phyloP scores from a whole-genome alignment of 768 basidiomycete genomes.

The Fibroporia radiculosa region DNA sequence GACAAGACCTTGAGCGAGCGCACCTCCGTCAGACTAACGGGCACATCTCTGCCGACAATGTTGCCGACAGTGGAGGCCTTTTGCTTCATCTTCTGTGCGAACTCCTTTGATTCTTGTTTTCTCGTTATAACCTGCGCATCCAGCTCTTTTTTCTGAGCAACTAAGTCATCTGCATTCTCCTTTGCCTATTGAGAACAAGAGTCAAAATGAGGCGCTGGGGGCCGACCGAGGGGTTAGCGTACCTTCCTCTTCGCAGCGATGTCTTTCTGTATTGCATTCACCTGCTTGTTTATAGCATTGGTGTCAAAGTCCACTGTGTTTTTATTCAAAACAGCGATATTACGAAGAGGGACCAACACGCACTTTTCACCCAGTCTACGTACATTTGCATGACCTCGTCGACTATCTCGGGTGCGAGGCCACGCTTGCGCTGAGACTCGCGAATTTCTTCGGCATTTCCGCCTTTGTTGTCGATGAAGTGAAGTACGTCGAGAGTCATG shows the following conservation, averaged over 20 bases:
- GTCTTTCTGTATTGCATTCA: slow-evolving; percentile 90
- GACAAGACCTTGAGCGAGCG: slow-evolving; percentile 10
- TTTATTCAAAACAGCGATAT: background rate
- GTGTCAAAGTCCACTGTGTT: slow-evolving; percentile 81
- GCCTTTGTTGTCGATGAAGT: slow-evolving; percentile 82
- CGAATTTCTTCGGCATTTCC: slow-evolving; percentile 87
- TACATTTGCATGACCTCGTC: slow-evolving; percentile 94
- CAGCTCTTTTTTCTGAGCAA: slow-evolving; percentile 76
- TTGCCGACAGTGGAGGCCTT: slow-evolving; percentile 86
- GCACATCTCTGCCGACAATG: slow-evolving; percentile 81
- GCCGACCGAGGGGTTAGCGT: slow-evolving; percentile 4
- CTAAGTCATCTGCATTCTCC: slow-evolving; percentile 81
- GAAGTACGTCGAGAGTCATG: slow-evolving; percentile 80
- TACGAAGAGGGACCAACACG: slow-evolving; percentile 23
- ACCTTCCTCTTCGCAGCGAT: slow-evolving; percentile 94
- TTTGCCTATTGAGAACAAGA: slow-evolving; percentile 57
- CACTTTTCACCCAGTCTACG: slow-evolving; percentile 89
- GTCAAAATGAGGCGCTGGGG: no score
- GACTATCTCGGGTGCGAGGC: slow-evolving; percentile 83
- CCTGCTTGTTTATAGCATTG: slow-evolving; percentile 68
- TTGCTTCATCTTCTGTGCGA: slow-evolving; percentile 69
- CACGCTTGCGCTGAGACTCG: slow-evolving; percentile 89
- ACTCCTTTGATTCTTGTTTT: slow-evolving; percentile 70
- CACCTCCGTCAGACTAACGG: slow-evolving; percentile 86
- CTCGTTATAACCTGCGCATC: slow-evolving; percentile 74